Evolutionary conservation across 495 filamentous ascomycete species (phyloP).

Genomic region (Lasiosphaeria miniovina): DNA sequence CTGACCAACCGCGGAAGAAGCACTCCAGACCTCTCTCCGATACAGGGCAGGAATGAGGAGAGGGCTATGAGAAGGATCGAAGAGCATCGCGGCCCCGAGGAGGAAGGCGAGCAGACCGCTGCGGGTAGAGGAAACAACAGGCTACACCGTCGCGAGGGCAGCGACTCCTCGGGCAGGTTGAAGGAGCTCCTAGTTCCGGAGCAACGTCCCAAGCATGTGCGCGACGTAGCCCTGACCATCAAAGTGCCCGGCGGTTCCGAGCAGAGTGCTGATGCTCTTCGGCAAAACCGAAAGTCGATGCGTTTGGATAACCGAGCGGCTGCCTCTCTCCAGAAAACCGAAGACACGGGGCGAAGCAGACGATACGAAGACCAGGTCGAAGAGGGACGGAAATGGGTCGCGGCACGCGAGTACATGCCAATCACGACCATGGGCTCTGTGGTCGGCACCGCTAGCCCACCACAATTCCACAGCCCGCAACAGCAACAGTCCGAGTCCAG

Average conservation of each 20-base stretch:
- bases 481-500: constrained; percentile 13
- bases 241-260: neutral
- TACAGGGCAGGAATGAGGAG: constrained; percentile 18
- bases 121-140: neutral
- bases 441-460: neutral
- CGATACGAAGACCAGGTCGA: constrained; percentile 18
- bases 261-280: neutral
- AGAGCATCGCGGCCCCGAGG: constrained; percentile 11
- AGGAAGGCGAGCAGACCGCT: neutral
- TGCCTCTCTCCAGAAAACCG: neutral
- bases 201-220: too few species aligned
- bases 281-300: neutral
- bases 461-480: constrained; percentile 5
- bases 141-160: neutral
- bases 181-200: too few species aligned
- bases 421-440: neutral
- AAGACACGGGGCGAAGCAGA: constrained; percentile 4
- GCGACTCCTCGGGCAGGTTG: too few species aligned
- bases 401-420: constrained; percentile 14
- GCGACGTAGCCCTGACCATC: too few species aligned
- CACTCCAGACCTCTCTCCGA: constrained; percentile 2
- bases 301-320: neutral
- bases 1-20: constrained; percentile 3
- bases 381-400: constrained; percentile 19
- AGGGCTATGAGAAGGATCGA: constrained; percentile 21